Percentiles rank a stretch among this genome's conserved stretches.
Evolutionary conservation across 768 basidiomycete species (phyloP).

Genomic region (Suillus brevipes): DNA sequence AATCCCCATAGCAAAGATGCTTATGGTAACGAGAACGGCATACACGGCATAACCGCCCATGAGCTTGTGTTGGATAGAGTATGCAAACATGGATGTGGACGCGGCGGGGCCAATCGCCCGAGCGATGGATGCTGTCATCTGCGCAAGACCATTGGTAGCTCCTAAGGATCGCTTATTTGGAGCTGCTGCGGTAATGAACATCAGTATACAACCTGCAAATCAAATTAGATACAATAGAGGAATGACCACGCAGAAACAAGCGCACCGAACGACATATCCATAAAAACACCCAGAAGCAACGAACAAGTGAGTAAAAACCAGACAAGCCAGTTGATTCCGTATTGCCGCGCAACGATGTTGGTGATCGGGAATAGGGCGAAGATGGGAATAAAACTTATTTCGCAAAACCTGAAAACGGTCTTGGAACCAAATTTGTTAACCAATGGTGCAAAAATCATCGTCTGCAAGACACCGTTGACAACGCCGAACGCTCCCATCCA

Average conservation of each 20-base stretch:
- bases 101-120: conserved; percentile 36
- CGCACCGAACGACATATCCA: conserved; percentile 37
- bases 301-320: conserved; percentile 32
- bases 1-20: conserved; percentile 20
- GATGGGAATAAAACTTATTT: conserved; percentile 28
- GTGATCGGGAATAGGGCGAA: conserved; percentile 35
- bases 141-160: conserved; percentile 57
- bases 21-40: conserved; percentile 20
- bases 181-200: conserved; percentile 64
- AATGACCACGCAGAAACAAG: background rate
- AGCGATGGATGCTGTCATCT: conserved; percentile 30
- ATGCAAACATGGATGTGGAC: conserved; percentile 38
- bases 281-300: conserved; percentile 19
- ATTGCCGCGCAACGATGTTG: conserved; percentile 26
- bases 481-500: conserved; percentile 38
- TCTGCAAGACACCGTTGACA: conserved; percentile 33
- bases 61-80: conserved; percentile 34
- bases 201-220: conserved; percentile 60
- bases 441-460: conserved; percentile 34
- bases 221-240: conserved; percentile 9
- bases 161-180: conserved; percentile 71
- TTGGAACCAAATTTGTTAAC: conserved; percentile 32
- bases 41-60: conserved; percentile 41
- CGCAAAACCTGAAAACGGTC: conserved; percentile 29
- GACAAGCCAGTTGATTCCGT: conserved; percentile 22